Evolutionary conservation across 208 protist genomes (phyloP).

Genomic region (Acanthamoeba sp.): DNA sequence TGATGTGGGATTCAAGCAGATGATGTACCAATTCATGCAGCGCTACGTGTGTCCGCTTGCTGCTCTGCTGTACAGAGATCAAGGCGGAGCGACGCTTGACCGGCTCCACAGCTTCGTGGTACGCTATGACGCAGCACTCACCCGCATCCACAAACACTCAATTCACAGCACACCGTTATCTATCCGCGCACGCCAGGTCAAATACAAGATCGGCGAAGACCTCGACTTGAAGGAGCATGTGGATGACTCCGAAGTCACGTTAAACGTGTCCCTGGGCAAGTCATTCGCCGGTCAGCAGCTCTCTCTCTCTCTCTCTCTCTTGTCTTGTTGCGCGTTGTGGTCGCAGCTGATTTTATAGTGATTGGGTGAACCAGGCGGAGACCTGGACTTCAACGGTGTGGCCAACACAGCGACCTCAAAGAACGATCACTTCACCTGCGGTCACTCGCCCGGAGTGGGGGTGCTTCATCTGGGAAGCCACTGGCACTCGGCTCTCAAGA

Average conservation of each 20-base stretch:
- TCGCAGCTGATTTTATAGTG: no score
- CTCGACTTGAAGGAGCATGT: constrained; percentile 68
- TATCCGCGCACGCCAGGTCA: background rate
- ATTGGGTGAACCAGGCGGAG: background rate
- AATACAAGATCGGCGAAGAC: constrained; percentile 60
- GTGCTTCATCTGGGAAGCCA: constrained; percentile 61
- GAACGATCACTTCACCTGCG: constrained; percentile 23
- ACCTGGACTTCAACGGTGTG: constrained; percentile 63
- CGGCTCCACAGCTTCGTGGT: constrained; percentile 66
- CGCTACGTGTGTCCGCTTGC: constrained; percentile 38
- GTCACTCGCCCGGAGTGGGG: background rate
- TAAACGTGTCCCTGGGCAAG: constrained; percentile 65
- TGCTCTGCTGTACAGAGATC: background rate
- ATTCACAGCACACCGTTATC: background rate
- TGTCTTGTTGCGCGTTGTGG: no score
- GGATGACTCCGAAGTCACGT: constrained; percentile 56
- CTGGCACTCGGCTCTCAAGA: constrained; percentile 59
- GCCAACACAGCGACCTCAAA: constrained; percentile 14
- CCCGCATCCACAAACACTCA: background rate
- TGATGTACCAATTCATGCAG: constrained; percentile 45
- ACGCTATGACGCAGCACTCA: background rate
- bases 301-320: no score
- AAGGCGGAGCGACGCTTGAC: background rate
- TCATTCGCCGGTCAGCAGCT: background rate
- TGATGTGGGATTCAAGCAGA: constrained; percentile 48